phyloP scores from a whole-genome alignment of 805 yeast genomes.

The Isabelozyma gotoi region DNA sequence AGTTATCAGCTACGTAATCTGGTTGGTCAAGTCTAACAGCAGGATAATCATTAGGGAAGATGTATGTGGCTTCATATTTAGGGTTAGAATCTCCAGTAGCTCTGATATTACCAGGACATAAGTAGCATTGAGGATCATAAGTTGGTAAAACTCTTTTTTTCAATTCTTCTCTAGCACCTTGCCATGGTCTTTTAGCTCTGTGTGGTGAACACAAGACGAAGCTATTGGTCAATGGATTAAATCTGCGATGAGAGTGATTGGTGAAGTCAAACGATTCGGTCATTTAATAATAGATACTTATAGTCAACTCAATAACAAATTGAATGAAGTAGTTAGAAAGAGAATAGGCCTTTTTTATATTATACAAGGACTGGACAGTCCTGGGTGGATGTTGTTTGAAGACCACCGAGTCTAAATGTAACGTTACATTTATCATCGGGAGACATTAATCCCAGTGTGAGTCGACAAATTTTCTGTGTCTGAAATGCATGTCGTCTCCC shows the following conservation, averaged over 20 bases:
- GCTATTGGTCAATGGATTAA: constrained; percentile 65
- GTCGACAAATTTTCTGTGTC: too few species aligned
- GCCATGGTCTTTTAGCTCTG: constrained; percentile 79
- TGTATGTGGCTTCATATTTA: constrained; percentile 53
- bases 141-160: constrained; percentile 43
- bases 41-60: constrained; percentile 68
- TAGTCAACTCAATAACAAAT: too few species aligned
- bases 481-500: too few species aligned
- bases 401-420: constrained; percentile 1
- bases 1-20: constrained; percentile 25
- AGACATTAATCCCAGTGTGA: constrained; percentile 1
- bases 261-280: constrained; percentile 43
- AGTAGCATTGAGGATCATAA: constrained; percentile 65
- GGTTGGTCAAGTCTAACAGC: constrained; percentile 66
- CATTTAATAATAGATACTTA: constrained; percentile 11
- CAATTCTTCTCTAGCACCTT: constrained; percentile 64
- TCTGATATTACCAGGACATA: constrained; percentile 71
- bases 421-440: constrained; percentile 3
- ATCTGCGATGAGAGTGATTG: constrained; percentile 66
- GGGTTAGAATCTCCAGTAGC: constrained; percentile 64
- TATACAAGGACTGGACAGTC: not conserved
- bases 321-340: too few species aligned
- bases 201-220: constrained; percentile 78
- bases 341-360: not conserved
- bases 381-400: not conserved